phyloP scores from a whole-genome alignment of 768 basidiomycete species.

The Boletus eberwhitei region DNA sequence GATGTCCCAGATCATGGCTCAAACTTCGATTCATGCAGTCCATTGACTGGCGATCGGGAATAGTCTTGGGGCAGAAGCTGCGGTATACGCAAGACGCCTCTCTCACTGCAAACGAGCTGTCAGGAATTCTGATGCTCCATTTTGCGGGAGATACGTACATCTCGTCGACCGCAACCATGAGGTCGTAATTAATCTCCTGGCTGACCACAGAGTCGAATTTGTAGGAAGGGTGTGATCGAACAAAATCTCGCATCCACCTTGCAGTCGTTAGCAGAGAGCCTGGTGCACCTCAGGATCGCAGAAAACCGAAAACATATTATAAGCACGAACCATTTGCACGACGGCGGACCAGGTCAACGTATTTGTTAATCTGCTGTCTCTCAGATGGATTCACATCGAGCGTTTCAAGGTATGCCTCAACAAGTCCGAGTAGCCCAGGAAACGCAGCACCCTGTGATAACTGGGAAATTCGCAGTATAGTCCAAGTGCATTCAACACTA shows the following conservation, averaged over 20 bases:
- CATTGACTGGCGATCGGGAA: conserved; percentile 32
- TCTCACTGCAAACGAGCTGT: conserved; percentile 47
- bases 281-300: conserved; percentile 27
- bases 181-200: conserved; percentile 91
- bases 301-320: neutral
- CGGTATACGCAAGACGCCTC: conserved; percentile 58
- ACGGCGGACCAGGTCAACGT: conserved; percentile 73
- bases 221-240: conserved; percentile 88
- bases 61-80: conserved; percentile 65
- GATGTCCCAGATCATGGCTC: conserved; percentile 20
- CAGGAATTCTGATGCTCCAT: neutral
- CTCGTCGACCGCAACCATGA: conserved; percentile 84
- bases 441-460: conserved; percentile 54
- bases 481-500: conserved; percentile 13
- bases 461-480: neutral
- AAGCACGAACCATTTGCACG: conserved; percentile 70
- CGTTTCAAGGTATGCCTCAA: conserved; percentile 82
- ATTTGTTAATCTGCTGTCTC: conserved; percentile 62
- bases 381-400: conserved; percentile 69
- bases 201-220: conserved; percentile 89
- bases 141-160: conserved; percentile 56
- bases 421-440: conserved; percentile 78
- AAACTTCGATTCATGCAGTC: conserved; percentile 24
- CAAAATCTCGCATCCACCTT: conserved; percentile 90
- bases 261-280: conserved; percentile 84